Evolutionary conservation across 2,329 filamentous ascomycete species (phyloP), one percentile per base, ranked within the genome.

Genomic region (Curvularia eragrostidis): DNA sequence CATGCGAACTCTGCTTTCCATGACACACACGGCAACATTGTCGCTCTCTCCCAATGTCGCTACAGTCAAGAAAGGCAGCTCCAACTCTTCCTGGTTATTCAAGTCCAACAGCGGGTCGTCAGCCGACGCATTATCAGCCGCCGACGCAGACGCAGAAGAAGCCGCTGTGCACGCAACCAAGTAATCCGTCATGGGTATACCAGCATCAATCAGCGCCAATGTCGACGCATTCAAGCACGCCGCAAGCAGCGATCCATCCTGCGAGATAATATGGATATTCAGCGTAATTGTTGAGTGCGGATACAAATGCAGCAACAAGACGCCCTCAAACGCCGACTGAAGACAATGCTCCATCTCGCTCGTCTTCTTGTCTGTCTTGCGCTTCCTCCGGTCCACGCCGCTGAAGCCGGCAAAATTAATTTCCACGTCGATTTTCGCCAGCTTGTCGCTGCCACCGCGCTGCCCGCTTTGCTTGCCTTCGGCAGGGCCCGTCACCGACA

Each of bases 171-270:
- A 96, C 5, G 93, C 92, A 21, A 89, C 88, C 2, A 98, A 85
- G 74, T 97, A 96, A 73, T 96, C 92, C 2, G 88, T 87, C 93
- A 98, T 97, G 23, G 95, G 95, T 19, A 99, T 89, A 51, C 95
- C 95, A 0, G 95, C 95, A 74, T 99, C 95, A 61, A 98, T 89
- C 21, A 98, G 86, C 0, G 95, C 95, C 12, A 99, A 86, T 0
- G 94, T 97, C 0, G 91, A 87, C 3, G 95, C 95, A 72, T 99
- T 99, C 67, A 98, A 83, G 44, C 94, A 91, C 0, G 93, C 90
- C 0, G 94, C 93, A 19, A 99, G 87, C 2, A 98, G 84, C 0
- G 91, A 93, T 26, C 95, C 95, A 75, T 99, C 95, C 66, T 96
- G 89, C 0, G 89, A 91, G 43, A 99, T 87, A 34, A 99, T 88